Evolutionary conservation across 306 rosid species (phyloP), one percentile per base, ranked within the genome.

Genomic region (Sicyos edulis): DNA sequence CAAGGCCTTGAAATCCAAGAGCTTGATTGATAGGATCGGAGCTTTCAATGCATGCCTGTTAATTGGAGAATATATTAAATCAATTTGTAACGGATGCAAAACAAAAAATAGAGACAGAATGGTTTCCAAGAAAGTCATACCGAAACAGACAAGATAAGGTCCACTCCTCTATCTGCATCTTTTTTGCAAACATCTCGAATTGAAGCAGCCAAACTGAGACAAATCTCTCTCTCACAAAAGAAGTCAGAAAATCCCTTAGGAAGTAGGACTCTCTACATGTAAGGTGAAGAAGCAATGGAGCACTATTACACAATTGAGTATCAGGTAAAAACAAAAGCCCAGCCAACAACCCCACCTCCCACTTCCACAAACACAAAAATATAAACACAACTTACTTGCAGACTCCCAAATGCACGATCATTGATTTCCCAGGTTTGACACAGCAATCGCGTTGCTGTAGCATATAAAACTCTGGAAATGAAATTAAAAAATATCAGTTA

Each of bases 371-470:
- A 26, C 70, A 42, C 51, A 29, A 19, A 61, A 10, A 70, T 51
- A 50, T 47, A 51, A 15, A 63, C 17, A 67, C 74, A 80, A 80
- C 81, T 87, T 76, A 93, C 98, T 76, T 93, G 97, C 86, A 93
- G 85, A 88, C 82, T 93, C 47, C 88, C 89, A 77, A 93, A 90
- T 78, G 89, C 91, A 77, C 98, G 88, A 76, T 90, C 97, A 78
- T 93, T 88, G 80, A 70, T 84, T 82, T 93, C 98, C 98, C 98
- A 93, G 72, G 97, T 90, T 82, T 78, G 96, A 81, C 96, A 93
- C 40, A 93, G 92, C 85, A 93, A 82, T 77, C 97, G 90, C 72
- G 77, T 82, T 47, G 96, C 97, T 26, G 91, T 87, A 72, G 97
- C 90, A 82, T 85, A 83, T 78, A 93, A 81, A 0, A 89, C 75